These are phyloP conservation scores for Melaleuca quinquenervia DNA, from an alignment of 345 rosid species.

Conservation along the genomic window DNA sequence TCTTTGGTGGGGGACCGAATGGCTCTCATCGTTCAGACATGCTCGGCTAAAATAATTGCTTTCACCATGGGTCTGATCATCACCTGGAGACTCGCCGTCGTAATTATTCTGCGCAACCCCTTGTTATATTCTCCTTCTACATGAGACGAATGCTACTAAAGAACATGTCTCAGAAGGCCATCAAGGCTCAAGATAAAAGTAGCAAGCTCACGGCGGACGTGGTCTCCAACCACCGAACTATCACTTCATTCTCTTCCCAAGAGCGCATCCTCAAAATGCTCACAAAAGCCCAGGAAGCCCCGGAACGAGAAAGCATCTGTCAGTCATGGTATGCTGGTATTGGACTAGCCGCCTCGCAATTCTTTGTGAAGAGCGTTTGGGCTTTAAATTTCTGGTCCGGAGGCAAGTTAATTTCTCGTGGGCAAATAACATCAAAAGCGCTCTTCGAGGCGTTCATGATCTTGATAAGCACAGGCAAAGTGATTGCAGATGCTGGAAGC, in stretches of 20 bases:
- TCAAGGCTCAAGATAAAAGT: conserved; percentile 49
- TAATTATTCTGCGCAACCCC: conserved; percentile 49
- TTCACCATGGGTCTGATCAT: conserved; percentile 58
- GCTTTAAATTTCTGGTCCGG: conserved; percentile 65
- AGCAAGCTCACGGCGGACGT: conserved; percentile 58
- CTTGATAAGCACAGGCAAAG: conserved; percentile 45
- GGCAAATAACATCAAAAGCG: conserved; percentile 28
- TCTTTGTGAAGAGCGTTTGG: conserved; percentile 31
- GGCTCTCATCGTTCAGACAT: conserved; percentile 47
- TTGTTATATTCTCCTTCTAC: conserved; percentile 37
- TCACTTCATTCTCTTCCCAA: conserved; percentile 67
- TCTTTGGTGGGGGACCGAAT: conserved; percentile 56
- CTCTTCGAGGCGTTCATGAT: conserved; percentile 53
- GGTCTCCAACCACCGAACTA: conserved; percentile 46
- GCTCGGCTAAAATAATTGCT: conserved; percentile 43
- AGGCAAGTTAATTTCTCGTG: conserved; percentile 40
- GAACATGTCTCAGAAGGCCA: conserved; percentile 33
- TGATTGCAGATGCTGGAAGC: conserved; percentile 62
- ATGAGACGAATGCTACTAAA: conserved; percentile 28
- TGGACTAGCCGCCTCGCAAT: conserved; percentile 35
- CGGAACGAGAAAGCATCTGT: conserved; percentile 30
- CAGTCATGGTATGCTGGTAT: conserved; percentile 61
- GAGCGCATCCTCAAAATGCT: conserved; percentile 48
- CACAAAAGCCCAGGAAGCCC: conserved; percentile 38
- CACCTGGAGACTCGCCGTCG: conserved; percentile 63